A percentile compares a stretch with the other conserved stretches of the same genome.
Conservation (phyloP, 352 stramenopile genomes). For the Elongisporangium prolatum region DNA sequence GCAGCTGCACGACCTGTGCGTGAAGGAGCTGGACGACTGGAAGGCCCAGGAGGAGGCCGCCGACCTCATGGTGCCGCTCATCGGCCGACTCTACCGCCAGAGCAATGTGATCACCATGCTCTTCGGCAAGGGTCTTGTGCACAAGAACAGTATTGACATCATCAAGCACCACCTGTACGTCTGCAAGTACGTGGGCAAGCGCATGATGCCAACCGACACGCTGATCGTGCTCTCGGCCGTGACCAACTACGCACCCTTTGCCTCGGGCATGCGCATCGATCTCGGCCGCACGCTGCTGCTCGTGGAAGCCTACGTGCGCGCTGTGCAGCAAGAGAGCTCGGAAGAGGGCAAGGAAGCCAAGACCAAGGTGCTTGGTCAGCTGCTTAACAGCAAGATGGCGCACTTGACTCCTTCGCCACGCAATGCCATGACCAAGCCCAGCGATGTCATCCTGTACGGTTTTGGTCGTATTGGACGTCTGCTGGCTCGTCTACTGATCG, state of each 20-base stretch:
- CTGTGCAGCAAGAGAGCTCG: conserved; percentile 30
- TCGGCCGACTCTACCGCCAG: conserved; percentile 78
- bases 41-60: conserved; percentile 77
- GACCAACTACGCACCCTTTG: conserved; percentile 48
- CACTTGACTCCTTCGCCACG: conserved; percentile 23
- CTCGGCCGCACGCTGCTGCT: conserved; percentile 72
- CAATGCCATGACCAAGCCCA: conserved; percentile 45
- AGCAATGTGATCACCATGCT: conserved; percentile 80
- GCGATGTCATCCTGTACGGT: conserved; percentile 82
- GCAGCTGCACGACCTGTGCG: conserved; percentile 48
- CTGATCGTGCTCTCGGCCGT: conserved; percentile 67
- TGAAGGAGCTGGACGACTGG: conserved; percentile 68
- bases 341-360: conserved; percentile 36
- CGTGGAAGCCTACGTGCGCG: conserved; percentile 48
- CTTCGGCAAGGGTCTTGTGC: conserved; percentile 79
- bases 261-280: conserved; percentile 70
- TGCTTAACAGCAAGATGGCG: conserved; percentile 59
- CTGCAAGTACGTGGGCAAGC: conserved; percentile 82
- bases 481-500: conserved; percentile 70
- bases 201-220: conserved; percentile 69
- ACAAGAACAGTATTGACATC: conserved; percentile 84
- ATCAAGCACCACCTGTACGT: conserved; percentile 82
- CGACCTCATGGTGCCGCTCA: conserved; percentile 81
- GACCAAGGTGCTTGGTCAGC: conserved; percentile 39
- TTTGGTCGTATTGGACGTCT: conserved; percentile 87